These are phyloP conservation scores for Earliella scabrosa DNA, from an alignment of 1,284 basidiomycete species.

Conservation along the genomic window DNA sequence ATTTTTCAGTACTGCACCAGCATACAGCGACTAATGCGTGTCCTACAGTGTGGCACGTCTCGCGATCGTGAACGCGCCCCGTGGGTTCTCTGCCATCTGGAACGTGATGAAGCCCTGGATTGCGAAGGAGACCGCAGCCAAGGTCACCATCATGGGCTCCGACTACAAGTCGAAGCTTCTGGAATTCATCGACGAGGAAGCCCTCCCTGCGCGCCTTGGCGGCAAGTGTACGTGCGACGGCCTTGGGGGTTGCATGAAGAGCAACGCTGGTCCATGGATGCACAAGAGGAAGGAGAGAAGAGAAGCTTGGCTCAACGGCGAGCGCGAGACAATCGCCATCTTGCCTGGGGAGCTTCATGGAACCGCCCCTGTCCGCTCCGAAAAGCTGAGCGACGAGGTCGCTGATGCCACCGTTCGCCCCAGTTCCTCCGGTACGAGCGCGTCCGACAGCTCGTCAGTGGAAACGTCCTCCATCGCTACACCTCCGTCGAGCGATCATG, in stretches of 20 bases:
- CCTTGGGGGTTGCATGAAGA: slow-evolving; percentile 60
- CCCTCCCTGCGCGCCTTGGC: slow-evolving; percentile 46
- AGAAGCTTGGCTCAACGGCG: slow-evolving; percentile 42
- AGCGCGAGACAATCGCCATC: slow-evolving; percentile 26
- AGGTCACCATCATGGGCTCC: slow-evolving; percentile 64
- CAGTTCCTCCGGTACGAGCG: not conserved
- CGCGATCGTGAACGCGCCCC: slow-evolving; percentile 70
- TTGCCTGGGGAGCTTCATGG: slow-evolving; percentile 19
- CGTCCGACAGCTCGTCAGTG: slow-evolving; percentile 15
- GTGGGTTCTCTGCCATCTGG: slow-evolving; percentile 75
- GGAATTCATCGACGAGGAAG: slow-evolving; percentile 59
- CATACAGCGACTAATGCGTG: not conserved
- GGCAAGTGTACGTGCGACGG: slow-evolving; percentile 59
- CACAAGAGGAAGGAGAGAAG: slow-evolving; percentile 59
- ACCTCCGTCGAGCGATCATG: slow-evolving; percentile 1
- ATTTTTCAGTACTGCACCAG: not conserved
- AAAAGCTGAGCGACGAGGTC: not conserved
- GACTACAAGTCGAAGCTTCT: slow-evolving; percentile 60
- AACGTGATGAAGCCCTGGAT: slow-evolving; percentile 69
- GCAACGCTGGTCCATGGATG: slow-evolving; percentile 72
- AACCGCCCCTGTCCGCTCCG: not conserved
- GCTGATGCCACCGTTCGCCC: not conserved
- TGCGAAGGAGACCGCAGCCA: slow-evolving; percentile 69
- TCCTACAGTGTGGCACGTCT: slow-evolving; percentile 65
- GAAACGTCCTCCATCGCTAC: slow-evolving; percentile 13